Conservation (phyloP, 257 asterid species). For the Solanum habrochaites region DNA sequence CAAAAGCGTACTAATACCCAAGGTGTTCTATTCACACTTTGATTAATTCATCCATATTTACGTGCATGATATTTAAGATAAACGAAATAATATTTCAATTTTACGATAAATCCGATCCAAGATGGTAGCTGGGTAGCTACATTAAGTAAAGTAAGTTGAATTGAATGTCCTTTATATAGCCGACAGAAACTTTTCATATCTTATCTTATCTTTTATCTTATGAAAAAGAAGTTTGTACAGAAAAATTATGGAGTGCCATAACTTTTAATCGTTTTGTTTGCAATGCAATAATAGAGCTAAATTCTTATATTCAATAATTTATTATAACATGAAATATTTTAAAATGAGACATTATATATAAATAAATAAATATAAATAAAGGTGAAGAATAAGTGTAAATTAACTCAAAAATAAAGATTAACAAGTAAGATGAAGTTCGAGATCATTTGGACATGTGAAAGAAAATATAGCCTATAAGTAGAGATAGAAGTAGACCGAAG, state of each 20-base stretch:
- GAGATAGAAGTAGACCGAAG: neutral
- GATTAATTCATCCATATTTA: too few relatives aligned
- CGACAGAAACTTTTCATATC: neutral
- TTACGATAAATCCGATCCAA: neutral
- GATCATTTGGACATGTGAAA: neutral
- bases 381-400: too few relatives aligned
- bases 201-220: neutral
- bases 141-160: neutral
- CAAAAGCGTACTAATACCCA: neutral
- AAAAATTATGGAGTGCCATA: neutral
- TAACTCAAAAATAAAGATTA: too few relatives aligned
- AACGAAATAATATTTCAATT: neutral
- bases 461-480: neutral
- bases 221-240: neutral
- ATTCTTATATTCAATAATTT: neutral
- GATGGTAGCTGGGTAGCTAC: neutral
- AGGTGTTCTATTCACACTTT: too few relatives aligned
- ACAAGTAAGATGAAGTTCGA: too few relatives aligned
- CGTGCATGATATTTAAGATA: too few relatives aligned
- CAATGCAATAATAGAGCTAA: neutral
- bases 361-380: neutral
- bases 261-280: neutral
- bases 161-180: neutral
- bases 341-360: neutral
- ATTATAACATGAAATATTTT: neutral